Conservation (phyloP, 345 rosid species). For the Salix dunnii region DNA sequence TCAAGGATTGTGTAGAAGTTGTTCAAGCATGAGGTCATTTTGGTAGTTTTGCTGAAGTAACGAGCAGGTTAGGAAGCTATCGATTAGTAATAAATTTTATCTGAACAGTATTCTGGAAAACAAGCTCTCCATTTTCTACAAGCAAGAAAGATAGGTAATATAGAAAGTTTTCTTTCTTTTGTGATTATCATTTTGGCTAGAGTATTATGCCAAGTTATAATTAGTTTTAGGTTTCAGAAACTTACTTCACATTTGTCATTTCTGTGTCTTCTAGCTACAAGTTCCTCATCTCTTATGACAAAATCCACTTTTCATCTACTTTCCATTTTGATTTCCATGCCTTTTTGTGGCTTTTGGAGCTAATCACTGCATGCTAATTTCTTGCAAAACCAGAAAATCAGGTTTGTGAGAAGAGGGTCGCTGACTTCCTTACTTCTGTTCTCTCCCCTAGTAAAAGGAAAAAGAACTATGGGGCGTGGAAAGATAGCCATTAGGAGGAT, state of each 20-base stretch:
- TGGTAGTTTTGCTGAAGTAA: slow-evolving; percentile 1
- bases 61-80: neutral
- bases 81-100: neutral
- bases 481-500: slow-evolving; percentile 42
- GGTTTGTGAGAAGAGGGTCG: neutral
- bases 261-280: slow-evolving; percentile 14
- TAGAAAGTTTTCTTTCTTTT: neutral
- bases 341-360: slow-evolving; percentile 4
- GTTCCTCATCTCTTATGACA: neutral
- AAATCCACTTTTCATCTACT: neutral
- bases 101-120: neutral
- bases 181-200: slow-evolving; percentile 1
- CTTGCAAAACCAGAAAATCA: slow-evolving; percentile 1
- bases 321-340: neutral
- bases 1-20: neutral
- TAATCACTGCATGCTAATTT: neutral
- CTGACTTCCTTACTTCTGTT: neutral
- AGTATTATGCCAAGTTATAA: neutral
- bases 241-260: slow-evolving; percentile 2
- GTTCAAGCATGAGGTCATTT: slow-evolving; percentile 2
- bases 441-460: neutral
- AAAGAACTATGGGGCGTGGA: slow-evolving; percentile 37
- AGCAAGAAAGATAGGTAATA: slow-evolving; percentile 6
- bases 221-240: slow-evolving; percentile 16
- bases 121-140: slow-evolving; percentile 11